Conservation (phyloP, 345 rosid species). For the Aquilaria malaccensis region DNA sequence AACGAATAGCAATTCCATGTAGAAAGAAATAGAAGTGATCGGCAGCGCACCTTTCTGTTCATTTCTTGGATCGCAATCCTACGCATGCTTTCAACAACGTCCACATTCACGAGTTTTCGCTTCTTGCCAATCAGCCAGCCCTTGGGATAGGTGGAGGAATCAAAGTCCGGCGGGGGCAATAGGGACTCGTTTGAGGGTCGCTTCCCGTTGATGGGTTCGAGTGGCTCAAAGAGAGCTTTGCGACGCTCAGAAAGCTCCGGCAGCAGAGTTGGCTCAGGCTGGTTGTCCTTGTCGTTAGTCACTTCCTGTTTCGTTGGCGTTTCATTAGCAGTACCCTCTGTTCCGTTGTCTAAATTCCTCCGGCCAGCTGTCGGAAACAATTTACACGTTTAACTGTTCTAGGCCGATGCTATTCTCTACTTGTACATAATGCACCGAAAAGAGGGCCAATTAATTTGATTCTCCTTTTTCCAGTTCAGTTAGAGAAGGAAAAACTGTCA, state of each 20-base stretch:
- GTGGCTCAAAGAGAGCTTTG: slow-evolving; percentile 83
- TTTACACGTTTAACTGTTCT: slow-evolving; percentile 17
- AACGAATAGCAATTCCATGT: not conserved
- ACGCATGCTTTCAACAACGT: slow-evolving; percentile 95
- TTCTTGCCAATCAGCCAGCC: slow-evolving; percentile 95
- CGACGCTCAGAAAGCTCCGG: slow-evolving; percentile 61
- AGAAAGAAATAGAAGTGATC: not conserved
- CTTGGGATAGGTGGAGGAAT: slow-evolving; percentile 68
- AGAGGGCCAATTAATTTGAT: no score
- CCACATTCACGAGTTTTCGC: slow-evolving; percentile 89
- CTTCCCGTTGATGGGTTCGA: slow-evolving; percentile 61
- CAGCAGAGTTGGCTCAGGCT: slow-evolving; percentile 22
- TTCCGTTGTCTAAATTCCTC: slow-evolving; percentile 35
- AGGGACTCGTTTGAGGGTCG: slow-evolving; percentile 56
- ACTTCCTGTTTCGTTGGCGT: slow-evolving; percentile 31
- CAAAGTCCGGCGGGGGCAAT: slow-evolving; percentile 92
- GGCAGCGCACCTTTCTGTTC: slow-evolving; percentile 72
- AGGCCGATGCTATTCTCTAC: no score
- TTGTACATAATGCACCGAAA: no score
- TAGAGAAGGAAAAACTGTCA: no score
- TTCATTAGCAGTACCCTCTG: slow-evolving; percentile 27
- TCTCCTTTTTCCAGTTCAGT: no score
- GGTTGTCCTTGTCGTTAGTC: slow-evolving; percentile 30
- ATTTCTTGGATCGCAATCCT: slow-evolving; percentile 94
- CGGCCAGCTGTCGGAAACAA: slow-evolving; percentile 52